Evolutionary conservation across 2,329 filamentous ascomycete genomes (phyloP).

Genomic region (Colletotrichum chrysophilum): DNA sequence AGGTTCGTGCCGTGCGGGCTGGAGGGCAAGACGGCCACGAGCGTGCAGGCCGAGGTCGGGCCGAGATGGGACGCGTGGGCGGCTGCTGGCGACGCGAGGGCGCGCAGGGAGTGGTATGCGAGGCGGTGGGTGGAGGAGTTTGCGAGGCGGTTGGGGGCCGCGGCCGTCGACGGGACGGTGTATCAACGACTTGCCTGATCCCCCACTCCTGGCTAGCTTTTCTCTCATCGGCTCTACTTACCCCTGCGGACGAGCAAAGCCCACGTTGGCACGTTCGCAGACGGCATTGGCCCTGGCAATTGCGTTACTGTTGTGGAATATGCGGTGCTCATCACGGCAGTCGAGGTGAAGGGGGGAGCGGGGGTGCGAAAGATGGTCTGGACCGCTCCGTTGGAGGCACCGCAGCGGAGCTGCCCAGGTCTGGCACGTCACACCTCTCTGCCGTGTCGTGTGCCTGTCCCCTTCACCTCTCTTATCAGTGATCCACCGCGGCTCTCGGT

Average conservation of each 20-base stretch:
- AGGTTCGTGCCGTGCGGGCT: slow-evolving; percentile 92
- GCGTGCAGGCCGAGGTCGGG: slow-evolving; percentile 61
- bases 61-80: not conserved
- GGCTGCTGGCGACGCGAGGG: not conserved
- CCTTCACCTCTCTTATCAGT: not conserved
- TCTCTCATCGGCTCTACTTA: not conserved
- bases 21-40: slow-evolving; percentile 80
- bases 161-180: not conserved
- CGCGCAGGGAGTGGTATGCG: slow-evolving; percentile 3
- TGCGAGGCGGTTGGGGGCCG: slow-evolving; percentile 3
- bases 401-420: not conserved
- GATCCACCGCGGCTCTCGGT: not conserved
- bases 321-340: not conserved
- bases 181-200: not conserved
- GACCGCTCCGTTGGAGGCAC: not conserved
- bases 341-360: not conserved
- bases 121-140: slow-evolving; percentile 17
- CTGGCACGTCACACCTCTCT: not conserved
- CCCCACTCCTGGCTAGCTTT: not conserved
- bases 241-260: not conserved
- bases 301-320: not conserved
- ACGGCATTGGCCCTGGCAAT: not conserved
- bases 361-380: not conserved
- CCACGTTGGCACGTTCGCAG: not conserved
- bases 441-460: not conserved